Conservation (phyloP, 1,284 basidiomycete genomes). For the Pterulicium gracile region DNA sequence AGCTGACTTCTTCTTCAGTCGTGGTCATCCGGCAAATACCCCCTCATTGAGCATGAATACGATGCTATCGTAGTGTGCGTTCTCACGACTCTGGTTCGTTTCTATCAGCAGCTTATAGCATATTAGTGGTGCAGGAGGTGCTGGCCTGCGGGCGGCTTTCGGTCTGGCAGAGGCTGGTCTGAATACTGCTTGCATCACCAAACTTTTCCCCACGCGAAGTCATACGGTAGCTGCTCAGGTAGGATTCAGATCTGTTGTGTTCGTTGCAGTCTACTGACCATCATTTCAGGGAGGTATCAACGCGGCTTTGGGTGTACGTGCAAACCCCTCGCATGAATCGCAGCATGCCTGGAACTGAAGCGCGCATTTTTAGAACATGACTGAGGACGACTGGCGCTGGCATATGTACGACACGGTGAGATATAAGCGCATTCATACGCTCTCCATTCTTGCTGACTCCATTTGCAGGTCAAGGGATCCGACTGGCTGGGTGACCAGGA, state of each 20-base stretch:
- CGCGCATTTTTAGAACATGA: constrained; percentile 77
- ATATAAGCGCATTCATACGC: constrained; percentile 17
- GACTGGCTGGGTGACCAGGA: constrained; percentile 99
- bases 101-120: too few relatives aligned
- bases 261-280: constrained; percentile 9
- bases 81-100: background rate
- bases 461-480: constrained; percentile 83
- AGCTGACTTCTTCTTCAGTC: constrained; percentile 30
- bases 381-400: constrained; percentile 99
- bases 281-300: constrained; percentile 86
- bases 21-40: constrained; percentile 80
- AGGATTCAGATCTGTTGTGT: constrained; percentile 15
- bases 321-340: background rate
- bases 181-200: constrained; percentile 98
- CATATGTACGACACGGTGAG: constrained; percentile 97
- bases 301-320: constrained; percentile 88
- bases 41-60: constrained; percentile 96
- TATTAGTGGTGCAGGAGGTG: constrained; percentile 89
- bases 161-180: constrained; percentile 98
- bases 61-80: constrained; percentile 94
- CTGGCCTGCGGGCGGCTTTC: constrained; percentile 96
- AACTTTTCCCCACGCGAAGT: constrained; percentile 98
- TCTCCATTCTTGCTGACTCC: constrained; percentile 9
- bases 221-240: constrained; percentile 98
- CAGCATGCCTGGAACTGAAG: constrained; percentile 6